A percentile compares a stretch with the other conserved stretches of the same genome.
Evolutionary conservation across 768 basidiomycete genomes (phyloP).

Genomic region (Tylopilus vinaceipallidus): DNA sequence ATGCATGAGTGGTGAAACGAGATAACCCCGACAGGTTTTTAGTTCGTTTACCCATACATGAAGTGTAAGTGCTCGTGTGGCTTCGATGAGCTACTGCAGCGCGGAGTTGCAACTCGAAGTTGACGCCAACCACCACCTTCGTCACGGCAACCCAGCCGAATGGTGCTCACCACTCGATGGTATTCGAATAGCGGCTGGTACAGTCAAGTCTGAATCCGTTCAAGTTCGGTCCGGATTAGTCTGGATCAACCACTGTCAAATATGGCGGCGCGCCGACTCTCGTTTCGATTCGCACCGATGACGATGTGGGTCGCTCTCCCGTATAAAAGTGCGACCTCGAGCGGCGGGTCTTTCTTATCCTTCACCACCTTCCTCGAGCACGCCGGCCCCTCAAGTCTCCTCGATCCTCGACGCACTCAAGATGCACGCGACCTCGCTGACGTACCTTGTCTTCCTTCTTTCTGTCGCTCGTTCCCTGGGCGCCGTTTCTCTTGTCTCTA

Average conservation of each 20-base stretch:
- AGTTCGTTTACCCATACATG: constrained; percentile 41
- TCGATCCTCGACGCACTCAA: constrained; percentile 15
- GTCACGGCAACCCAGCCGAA: no score
- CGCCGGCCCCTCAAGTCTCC: constrained; percentile 15
- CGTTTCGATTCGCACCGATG: constrained; percentile 12
- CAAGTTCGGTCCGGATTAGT: background rate
- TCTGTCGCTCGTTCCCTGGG: constrained; percentile 8
- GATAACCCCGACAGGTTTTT: constrained; percentile 42
- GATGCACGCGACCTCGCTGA: constrained; percentile 18
- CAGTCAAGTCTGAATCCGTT: background rate
- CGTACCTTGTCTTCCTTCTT: constrained; percentile 13
- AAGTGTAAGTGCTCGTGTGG: background rate
- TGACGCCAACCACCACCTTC: no score
- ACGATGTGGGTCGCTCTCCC: background rate
- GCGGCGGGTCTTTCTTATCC: background rate
- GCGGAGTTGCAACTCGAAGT: constrained; percentile 8
- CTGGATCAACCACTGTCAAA: constrained; percentile 1
- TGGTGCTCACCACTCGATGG: background rate
- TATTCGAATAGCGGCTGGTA: background rate
- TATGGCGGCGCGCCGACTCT: background rate
- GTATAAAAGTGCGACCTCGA: constrained; percentile 12
- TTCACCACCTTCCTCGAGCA: background rate
- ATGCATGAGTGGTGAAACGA: constrained; percentile 41
- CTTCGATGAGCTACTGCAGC: no score
- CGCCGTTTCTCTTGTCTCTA: constrained; percentile 19